Percentiles rank a stretch among this genome's conserved stretches.
phyloP scores from a whole-genome alignment of 768 basidiomycete genomes.

The Mycena maculata region DNA sequence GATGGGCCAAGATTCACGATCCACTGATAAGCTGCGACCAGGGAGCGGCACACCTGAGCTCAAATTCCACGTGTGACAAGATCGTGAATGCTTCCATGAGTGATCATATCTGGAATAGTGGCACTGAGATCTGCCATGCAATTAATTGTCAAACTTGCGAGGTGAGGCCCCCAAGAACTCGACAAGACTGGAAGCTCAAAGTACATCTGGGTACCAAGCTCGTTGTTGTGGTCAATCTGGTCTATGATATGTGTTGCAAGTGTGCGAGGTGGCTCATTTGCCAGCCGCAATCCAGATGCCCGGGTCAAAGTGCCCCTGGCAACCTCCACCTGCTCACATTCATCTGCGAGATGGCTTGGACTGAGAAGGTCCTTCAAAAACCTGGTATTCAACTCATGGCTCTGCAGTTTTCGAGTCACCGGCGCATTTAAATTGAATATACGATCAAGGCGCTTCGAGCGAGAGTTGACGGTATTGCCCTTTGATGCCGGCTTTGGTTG shows the following conservation, averaged over 20 bases:
- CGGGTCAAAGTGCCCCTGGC: neutral
- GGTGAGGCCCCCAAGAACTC: neutral
- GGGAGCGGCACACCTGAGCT: constrained; percentile 2
- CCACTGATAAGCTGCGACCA: constrained; percentile 13
- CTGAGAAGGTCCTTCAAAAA: neutral
- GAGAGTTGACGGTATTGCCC: neutral
- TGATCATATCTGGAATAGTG: neutral
- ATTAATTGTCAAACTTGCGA: neutral
- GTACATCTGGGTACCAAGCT: constrained; percentile 18
- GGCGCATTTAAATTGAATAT: neutral
- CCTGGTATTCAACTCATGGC: neutral
- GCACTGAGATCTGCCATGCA: constrained; percentile 7
- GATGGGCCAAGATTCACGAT: constrained; percentile 6
- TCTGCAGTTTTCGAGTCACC: neutral
- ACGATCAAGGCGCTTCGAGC: neutral
- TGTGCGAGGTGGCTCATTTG: no score
- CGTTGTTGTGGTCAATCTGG: neutral
- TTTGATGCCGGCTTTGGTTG: neutral
- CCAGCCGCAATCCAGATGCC: no score
- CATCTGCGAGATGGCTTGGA: neutral
- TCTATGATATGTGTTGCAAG: no score
- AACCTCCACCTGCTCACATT: neutral
- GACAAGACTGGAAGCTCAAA: neutral
- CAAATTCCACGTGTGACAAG: neutral
- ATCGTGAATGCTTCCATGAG: neutral